Evolutionary conservation across 202 grass and related monocot species (phyloP).

Genomic region (Alloteropsis angusta): DNA sequence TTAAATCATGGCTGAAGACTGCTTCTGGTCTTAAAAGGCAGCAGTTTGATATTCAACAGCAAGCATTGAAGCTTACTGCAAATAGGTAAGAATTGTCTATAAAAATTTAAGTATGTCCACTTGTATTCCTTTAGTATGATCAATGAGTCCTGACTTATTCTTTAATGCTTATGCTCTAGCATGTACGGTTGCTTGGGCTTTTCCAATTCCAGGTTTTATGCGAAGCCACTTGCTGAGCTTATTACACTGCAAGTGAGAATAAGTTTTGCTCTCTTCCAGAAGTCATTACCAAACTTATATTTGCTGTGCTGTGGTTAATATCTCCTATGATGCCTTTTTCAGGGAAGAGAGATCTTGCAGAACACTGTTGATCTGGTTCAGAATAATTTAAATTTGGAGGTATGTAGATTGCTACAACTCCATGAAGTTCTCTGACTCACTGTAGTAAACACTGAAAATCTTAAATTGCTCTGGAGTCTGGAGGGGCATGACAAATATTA

Average conservation of each 20-base stretch:
- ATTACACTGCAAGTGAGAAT: slow-evolving; percentile 87
- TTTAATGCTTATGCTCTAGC: slow-evolving; percentile 39
- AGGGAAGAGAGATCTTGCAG: slow-evolving; percentile 97
- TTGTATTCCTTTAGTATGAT: slow-evolving; percentile 3
- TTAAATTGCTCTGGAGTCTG: not conserved
- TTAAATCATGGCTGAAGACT: slow-evolving; percentile 88
- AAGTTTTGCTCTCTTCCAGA: slow-evolving; percentile 21
- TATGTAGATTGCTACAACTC: slow-evolving; percentile 17
- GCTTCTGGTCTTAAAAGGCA: slow-evolving; percentile 81
- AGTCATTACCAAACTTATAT: slow-evolving; percentile 17
- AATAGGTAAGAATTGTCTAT: slow-evolving; percentile 52
- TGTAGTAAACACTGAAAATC: not conserved
- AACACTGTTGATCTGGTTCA: slow-evolving; percentile 97
- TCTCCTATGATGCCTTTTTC: slow-evolving; percentile 28
- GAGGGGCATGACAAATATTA: not conserved
- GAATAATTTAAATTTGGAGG: slow-evolving; percentile 97
- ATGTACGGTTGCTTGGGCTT: slow-evolving; percentile 99
- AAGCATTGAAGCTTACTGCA: slow-evolving; percentile 96
- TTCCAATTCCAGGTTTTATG: slow-evolving; percentile 94
- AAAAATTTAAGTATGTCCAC: not conserved
- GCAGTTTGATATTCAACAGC: slow-evolving; percentile 96
- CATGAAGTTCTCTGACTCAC: slow-evolving; percentile 5
- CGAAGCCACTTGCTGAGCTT: slow-evolving; percentile 91
- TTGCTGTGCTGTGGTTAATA: not conserved
- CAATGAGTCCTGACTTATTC: slow-evolving; percentile 13